Base-by-base conservation (phyloP, 169 alveolate genomes). In the Cryptosporidium tyzzeri region DNA sequence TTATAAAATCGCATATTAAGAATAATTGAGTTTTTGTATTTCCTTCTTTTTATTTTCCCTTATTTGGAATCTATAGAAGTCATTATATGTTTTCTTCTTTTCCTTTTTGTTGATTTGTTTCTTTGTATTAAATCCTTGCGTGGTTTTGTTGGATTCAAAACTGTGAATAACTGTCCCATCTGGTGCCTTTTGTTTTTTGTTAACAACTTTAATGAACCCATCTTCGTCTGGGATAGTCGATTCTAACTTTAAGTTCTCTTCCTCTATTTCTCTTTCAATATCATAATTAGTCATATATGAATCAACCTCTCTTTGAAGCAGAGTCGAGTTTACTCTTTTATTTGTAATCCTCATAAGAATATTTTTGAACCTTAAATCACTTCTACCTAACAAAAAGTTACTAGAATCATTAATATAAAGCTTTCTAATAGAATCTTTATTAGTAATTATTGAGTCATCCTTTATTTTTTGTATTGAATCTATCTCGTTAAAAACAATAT, bases 81-180 rank as follows among this genome's bases (percentile, higher is more conserved):
- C 75, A 21, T n/a, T 10, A 44, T 62, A 59, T 33, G 16, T 18
- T 59, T 80, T 80, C 67, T 80, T 80, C 68, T 75, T 61, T 59
- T 80, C 89, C 16, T 59, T 80, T 12, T 80, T 80, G 18, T 80
- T 62, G n/a, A 31, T 58, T 26, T 65, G 55, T 39, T 80, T 80
- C n/a, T 41, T 62, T 59, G 45, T 26, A 33, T 65, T 29, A 18
- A 61, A 80, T 26, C 84, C 84, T 18, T 45, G 23, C 1, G 23
- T 29, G 2, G 9, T 29, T 29, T 23, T 67, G 31, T 62, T 80
- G 4, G 89, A 80, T 41, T 67, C 59, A 48, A 80, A 80, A 29
- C 80, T 62, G 55, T 80, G 74, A 5, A 80, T 73, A 41, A 80
- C 75, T 14, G 89, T 80, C 10, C 89, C 89, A 62, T 80, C 89